Evolutionary conservation across 352 stramenopile genomes (phyloP).

Genomic region (Globisporangium orthogonon): DNA sequence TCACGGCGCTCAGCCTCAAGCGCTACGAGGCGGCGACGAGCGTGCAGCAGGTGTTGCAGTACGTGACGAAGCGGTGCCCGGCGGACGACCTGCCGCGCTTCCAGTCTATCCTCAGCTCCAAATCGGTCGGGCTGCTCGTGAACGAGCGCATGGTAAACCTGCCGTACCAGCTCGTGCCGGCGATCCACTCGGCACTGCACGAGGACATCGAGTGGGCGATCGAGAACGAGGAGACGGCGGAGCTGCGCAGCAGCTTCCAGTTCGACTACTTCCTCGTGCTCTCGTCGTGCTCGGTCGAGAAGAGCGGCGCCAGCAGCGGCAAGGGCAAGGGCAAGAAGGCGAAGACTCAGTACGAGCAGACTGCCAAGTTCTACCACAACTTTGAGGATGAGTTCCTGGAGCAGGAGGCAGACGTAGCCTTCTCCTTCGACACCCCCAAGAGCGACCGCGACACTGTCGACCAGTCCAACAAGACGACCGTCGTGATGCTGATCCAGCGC

Average conservation of each 20-base stretch:
- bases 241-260: constrained; percentile 57
- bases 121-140: constrained; percentile 61
- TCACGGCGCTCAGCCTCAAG: constrained; percentile 68
- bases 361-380: constrained; percentile 74
- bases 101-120: constrained; percentile 51
- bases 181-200: constrained; percentile 72
- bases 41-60: constrained; percentile 72
- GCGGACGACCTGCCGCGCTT: constrained; percentile 33
- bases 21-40: constrained; percentile 42
- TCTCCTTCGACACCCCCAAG: constrained; percentile 66
- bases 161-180: constrained; percentile 78
- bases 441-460: constrained; percentile 54
- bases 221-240: constrained; percentile 57
- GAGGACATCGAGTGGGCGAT: constrained; percentile 85
- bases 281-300: constrained; percentile 55
- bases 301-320: constrained; percentile 19
- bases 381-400: constrained; percentile 88
- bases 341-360: constrained; percentile 65
- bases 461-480: constrained; percentile 56
- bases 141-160: constrained; percentile 87
- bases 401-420: constrained; percentile 57
- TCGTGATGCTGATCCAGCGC: constrained; percentile 75
- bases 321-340: constrained; percentile 64
- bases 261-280: constrained; percentile 85
- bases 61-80: constrained; percentile 73